phyloP scores from a whole-genome alignment of 1,284 basidiomycete genomes.

The Chalciporus sp. region DNA sequence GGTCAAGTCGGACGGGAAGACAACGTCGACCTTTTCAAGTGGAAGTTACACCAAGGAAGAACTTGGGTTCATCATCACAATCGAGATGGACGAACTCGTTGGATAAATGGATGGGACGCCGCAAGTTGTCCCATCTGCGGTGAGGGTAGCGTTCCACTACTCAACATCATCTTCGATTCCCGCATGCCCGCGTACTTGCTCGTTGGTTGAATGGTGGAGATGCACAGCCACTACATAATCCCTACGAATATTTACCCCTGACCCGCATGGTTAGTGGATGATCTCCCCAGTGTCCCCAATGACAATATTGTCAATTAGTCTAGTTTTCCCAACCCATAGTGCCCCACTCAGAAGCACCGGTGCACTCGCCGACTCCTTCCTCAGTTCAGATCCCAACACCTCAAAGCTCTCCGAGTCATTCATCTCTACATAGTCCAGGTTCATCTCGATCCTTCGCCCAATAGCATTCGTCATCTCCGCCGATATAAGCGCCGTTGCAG shows the following conservation, averaged over 20 bases:
- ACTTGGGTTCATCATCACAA: neutral
- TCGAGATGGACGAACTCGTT: conserved; percentile 43
- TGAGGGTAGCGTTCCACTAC: conserved; percentile 34
- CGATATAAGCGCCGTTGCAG: conserved; percentile 46
- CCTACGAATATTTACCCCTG: too few relatives aligned
- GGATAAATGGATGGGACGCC: conserved; percentile 51
- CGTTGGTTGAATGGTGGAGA: too few relatives aligned
- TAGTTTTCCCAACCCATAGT: conserved; percentile 83
- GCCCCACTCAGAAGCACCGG: conserved; percentile 87
- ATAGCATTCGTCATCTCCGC: conserved; percentile 34
- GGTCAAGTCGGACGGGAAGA: conserved; percentile 46
- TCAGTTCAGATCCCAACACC: conserved; percentile 44
- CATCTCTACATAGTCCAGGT: conserved; percentile 86
- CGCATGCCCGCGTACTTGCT: conserved; percentile 11
- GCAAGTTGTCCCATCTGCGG: conserved; percentile 38
- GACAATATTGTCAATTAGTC: conserved; percentile 89
- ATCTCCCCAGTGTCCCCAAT: conserved; percentile 15
- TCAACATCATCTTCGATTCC: conserved; percentile 20
- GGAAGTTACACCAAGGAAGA: conserved; percentile 3
- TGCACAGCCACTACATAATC: conserved; percentile 21
- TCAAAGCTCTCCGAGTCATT: conserved; percentile 83
- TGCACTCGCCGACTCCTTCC: conserved; percentile 16
- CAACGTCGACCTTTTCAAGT: conserved; percentile 52
- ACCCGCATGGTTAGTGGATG: neutral
- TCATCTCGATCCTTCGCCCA: conserved; percentile 54